Base-by-base conservation (phyloP, 495 filamentous ascomycete species). In the Hypoxylon lienhwacheense region DNA sequence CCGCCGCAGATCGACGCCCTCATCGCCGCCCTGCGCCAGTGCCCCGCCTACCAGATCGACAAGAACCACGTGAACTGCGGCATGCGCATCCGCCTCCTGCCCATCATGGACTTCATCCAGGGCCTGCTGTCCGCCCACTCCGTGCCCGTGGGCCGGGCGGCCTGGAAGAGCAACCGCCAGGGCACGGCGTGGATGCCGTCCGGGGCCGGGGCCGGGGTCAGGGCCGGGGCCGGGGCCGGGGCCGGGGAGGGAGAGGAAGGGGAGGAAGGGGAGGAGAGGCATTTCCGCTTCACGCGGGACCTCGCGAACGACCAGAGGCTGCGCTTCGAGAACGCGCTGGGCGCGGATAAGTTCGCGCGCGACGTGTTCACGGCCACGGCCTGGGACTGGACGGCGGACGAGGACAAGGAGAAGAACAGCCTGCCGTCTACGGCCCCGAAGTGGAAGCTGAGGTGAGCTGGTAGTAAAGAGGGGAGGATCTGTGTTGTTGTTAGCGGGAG, bases 41-140 rank as follows among this genome's bases (percentile, higher is more conserved):
- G 79, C 45, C 85, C 90, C 0, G 75, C 77, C 39, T 96, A 95
- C 64, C 88, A 92, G 63, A 83, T 95, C 45, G 88, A 96, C 65
- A 71, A 74, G 7, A 76, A 87, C 64, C 90, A 96, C 64, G 75
- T 75, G 0, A 86, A 89, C 59, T 96, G 90, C 66, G 90, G 90
- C 0, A 73, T 90, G 8, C 73, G 87, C 6, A 84, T 79, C 8
- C 76, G 84, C 21, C 59, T 95, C 4, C 48, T 87, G 14, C 85
- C 88, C 2, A 71, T 87, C 1, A 70, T 96, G 0, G 85, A 89
- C 17, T 79, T 79, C 33, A 74, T 93, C 25, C 77, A 86, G 47
- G 70, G 66, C 19, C 70, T 78, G 55, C 60, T 82, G 2, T 67
- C 69, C 2, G 54, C 68, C 2, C 68, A 60, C 21, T 71, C 68